Percentiles rank a stretch among this genome's conserved stretches.
Evolutionary conservation across 805 yeast species (phyloP).

Genomic region (Starmerella tilneyi): DNA sequence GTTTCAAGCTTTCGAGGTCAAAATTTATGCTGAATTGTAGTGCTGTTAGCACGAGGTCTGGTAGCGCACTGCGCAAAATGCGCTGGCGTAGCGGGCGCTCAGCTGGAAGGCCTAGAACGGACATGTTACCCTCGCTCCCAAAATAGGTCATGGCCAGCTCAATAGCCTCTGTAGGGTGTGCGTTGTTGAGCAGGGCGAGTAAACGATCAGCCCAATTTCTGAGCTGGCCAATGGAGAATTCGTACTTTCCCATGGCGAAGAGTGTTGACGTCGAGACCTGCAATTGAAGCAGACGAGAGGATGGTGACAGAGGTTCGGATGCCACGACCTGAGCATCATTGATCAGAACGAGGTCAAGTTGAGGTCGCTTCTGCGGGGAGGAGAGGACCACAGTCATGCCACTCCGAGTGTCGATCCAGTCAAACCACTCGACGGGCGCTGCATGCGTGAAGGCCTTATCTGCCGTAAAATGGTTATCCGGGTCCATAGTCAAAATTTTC

Average conservation of each 20-base stretch:
- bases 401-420: conserved; percentile 38
- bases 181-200: conserved; percentile 38
- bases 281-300: conserved; percentile 27
- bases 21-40: conserved; percentile 37
- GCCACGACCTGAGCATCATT: conserved; percentile 50
- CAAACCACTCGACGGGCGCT: conserved; percentile 44
- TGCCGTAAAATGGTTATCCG: conserved; percentile 25
- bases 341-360: conserved; percentile 36
- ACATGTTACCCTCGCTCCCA: conserved; percentile 39
- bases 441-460: conserved; percentile 37
- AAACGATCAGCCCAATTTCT: conserved; percentile 64
- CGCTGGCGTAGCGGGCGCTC: conserved; percentile 36
- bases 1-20: conserved; percentile 26
- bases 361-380: conserved; percentile 38
- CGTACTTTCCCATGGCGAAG: conserved; percentile 44
- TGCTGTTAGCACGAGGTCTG: conserved; percentile 47
- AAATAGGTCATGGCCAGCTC: conserved; percentile 45
- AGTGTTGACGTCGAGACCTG: conserved; percentile 39
- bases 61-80: conserved; percentile 44
- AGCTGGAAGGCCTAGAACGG: conserved; percentile 50
- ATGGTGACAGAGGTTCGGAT: conserved; percentile 54
- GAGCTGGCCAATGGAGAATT: conserved; percentile 46
- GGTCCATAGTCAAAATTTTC: conserved; percentile 34
- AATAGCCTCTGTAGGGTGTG: conserved; percentile 48
- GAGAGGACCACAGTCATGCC: conserved; percentile 30